These are phyloP conservation scores for Hypoxylon fuscum DNA, from an alignment of 495 filamentous ascomycete genomes.

Conservation along the genomic window DNA sequence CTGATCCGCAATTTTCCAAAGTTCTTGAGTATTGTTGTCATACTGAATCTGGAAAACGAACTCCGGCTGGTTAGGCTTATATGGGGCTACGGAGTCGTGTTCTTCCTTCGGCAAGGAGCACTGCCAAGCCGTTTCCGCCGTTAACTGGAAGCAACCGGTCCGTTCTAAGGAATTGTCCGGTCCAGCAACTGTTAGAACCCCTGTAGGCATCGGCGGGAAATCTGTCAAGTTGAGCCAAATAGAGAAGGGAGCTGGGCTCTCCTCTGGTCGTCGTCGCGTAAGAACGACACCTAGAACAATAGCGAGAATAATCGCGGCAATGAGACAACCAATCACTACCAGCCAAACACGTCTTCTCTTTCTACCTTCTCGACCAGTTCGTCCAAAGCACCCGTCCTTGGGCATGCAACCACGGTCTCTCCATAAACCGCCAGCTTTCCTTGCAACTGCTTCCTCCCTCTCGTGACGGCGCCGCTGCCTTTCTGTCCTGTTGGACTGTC, in stretches of 20 bases:
- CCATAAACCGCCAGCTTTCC: slow-evolving; percentile 66
- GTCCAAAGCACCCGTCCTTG: slow-evolving; percentile 67
- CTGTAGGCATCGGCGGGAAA: slow-evolving; percentile 86
- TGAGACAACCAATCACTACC: slow-evolving; percentile 59
- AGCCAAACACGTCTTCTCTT: slow-evolving; percentile 70
- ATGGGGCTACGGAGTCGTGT: slow-evolving; percentile 67
- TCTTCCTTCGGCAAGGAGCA: slow-evolving; percentile 82
- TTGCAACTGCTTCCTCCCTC: slow-evolving; percentile 67
- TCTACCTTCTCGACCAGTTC: slow-evolving; percentile 68
- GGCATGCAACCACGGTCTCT: slow-evolving; percentile 67
- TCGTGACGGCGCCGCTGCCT: slow-evolving; percentile 66
- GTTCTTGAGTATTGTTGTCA: slow-evolving; percentile 69
- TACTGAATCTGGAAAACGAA: slow-evolving; percentile 83
- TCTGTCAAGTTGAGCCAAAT: slow-evolving; percentile 83
- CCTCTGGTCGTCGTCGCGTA: slow-evolving; percentile 53
- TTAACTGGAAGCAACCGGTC: slow-evolving; percentile 67
- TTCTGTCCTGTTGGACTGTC: slow-evolving; percentile 50
- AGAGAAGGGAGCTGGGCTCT: slow-evolving; percentile 41
- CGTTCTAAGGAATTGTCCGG: slow-evolving; percentile 65
- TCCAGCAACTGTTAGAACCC: slow-evolving; percentile 76
- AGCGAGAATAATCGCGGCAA: slow-evolving; percentile 67
- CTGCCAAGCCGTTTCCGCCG: slow-evolving; percentile 77
- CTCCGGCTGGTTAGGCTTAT: slow-evolving; percentile 71
- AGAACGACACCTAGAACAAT: slow-evolving; percentile 69
- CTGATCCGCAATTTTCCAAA: slow-evolving; percentile 52